Evolutionary conservation across 106 monocot genomes (phyloP), one percentile per base, ranked within the genome.

Genomic region (Allium sativum): DNA sequence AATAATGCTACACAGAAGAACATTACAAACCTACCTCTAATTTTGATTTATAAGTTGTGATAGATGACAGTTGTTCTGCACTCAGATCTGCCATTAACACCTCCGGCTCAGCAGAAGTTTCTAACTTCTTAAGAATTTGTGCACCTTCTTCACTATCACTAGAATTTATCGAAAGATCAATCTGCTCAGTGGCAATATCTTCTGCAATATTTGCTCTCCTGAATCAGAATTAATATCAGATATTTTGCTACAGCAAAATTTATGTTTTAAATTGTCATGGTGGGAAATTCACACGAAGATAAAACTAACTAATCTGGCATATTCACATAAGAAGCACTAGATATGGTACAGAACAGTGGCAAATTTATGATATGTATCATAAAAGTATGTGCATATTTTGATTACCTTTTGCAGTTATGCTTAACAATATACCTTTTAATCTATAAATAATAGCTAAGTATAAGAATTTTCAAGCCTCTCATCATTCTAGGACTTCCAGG

Each of bases 51-150:
- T 87, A 96, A 62, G 64, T 73, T 57, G 77, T 66, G 67, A 96
- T 73, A n/a, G 78, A 84, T 22, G 21, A 59, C 42, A 96, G 82
- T 54, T 96, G 87, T 69, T 96, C 90, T 42, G 84, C 68, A 40
- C 68, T 96, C 96, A 96, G 82, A 53, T 72, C 87, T 56, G 96
- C 87, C 87, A 91, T 84, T 68, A 96, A 56, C 31, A 87, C 45
- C 61, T 96, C 96, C 43, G 96, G 90, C 64, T 96, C 96, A 68
- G 84, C 87, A 70, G 90, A 72, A 17, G 55, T 67, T 64, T 90
- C 78, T 62, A 96, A 73, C 19, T 87, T 81, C 70, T 72, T 87
- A 46, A 61, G 78, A 7, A 91, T 75, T 64, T 70, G 79, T 63
- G 87, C 90, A 41, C 96, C 96, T 65, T 94, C 93, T 58, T 82